A percentile compares a stretch with the other conserved stretches of the same genome.
phyloP scores from a whole-genome alignment of 2,329 filamentous ascomycete species.

The Penicillium sp. region DNA sequence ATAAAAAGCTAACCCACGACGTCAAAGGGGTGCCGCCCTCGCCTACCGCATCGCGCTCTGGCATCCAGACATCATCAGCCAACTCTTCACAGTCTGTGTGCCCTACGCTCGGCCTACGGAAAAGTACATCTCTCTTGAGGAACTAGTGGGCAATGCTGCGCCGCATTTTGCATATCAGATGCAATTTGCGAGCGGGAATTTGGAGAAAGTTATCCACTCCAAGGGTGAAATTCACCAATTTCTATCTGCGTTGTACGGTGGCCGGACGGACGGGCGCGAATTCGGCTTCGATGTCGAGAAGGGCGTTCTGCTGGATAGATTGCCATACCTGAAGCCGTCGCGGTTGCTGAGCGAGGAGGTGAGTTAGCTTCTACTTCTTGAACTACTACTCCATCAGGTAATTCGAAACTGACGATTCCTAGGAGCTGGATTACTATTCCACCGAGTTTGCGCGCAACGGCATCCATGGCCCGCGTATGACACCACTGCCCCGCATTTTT shows the following conservation, averaged over 20 bases:
- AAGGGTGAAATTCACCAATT: slow-evolving; percentile 64
- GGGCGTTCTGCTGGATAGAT: slow-evolving; percentile 61
- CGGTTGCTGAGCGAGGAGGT: slow-evolving; percentile 60
- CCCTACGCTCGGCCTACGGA: slow-evolving; percentile 60
- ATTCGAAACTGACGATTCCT: slow-evolving; percentile 5
- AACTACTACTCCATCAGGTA: not conserved
- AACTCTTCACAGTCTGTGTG: slow-evolving; percentile 76
- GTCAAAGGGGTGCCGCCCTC: slow-evolving; percentile 63
- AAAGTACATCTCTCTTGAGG: slow-evolving; percentile 54
- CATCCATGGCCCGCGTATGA: slow-evolving; percentile 65
- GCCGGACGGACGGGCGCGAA: slow-evolving; percentile 53
- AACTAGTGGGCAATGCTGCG: slow-evolving; percentile 53
- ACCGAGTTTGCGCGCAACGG: slow-evolving; percentile 67
- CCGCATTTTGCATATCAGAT: slow-evolving; percentile 80
- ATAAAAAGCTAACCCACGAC: not conserved
- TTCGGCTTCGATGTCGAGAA: slow-evolving; percentile 54
- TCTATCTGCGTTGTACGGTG: slow-evolving; percentile 68
- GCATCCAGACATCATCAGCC: slow-evolving; percentile 66
- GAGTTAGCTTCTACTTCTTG: slow-evolving; percentile 13
- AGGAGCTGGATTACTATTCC: slow-evolving; percentile 72
- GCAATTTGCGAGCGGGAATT: slow-evolving; percentile 65
- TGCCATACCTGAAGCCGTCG: slow-evolving; percentile 55
- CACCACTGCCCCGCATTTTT: not conserved
- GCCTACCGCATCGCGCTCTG: slow-evolving; percentile 71
- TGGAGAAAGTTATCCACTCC: slow-evolving; percentile 57